Conservation (phyloP, 192 early-diverging fungal species). For the Helicostylum pulchrum region DNA sequence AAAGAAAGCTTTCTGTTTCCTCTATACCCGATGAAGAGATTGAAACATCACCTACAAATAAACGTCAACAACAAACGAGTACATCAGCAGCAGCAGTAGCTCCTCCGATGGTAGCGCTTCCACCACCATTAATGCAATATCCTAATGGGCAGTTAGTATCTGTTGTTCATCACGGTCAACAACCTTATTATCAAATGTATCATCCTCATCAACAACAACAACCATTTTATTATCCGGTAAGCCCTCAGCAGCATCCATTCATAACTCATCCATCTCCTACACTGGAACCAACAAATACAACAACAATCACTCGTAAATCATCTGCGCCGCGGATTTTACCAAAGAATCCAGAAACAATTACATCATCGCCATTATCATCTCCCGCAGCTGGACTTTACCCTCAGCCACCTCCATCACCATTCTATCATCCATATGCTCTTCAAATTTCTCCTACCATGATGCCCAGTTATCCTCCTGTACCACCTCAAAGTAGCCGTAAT, state of each 20-base stretch:
- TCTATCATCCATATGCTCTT: conserved; percentile 3
- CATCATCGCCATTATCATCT: conserved; percentile 1
- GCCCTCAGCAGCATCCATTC: conserved; percentile 14
- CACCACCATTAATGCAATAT: conserved; percentile 14
- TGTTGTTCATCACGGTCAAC: conserved; percentile 7
- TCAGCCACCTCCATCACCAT: conserved; percentile 6
- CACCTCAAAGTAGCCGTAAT: background rate
- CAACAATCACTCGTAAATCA: background rate
- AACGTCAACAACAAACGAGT: background rate
- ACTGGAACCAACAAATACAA: background rate
- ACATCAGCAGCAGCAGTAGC: background rate
- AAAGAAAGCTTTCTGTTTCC: conserved; percentile 1
- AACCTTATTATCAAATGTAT: conserved; percentile 16
- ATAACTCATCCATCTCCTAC: background rate
- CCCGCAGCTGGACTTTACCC: background rate
- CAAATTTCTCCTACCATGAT: conserved; percentile 11
- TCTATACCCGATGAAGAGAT: background rate
- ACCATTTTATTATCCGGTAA: conserved; percentile 11
- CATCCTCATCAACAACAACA: background rate
- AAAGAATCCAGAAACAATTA: background rate
- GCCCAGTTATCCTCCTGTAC: background rate
- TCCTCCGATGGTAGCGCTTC: conserved; percentile 2
- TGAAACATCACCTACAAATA: no score
- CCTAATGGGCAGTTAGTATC: conserved; percentile 6
- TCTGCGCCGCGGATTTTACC: background rate